Conservation (phyloP, 2,329 filamentous ascomycete genomes). For the Pseudocercospora musae region DNA sequence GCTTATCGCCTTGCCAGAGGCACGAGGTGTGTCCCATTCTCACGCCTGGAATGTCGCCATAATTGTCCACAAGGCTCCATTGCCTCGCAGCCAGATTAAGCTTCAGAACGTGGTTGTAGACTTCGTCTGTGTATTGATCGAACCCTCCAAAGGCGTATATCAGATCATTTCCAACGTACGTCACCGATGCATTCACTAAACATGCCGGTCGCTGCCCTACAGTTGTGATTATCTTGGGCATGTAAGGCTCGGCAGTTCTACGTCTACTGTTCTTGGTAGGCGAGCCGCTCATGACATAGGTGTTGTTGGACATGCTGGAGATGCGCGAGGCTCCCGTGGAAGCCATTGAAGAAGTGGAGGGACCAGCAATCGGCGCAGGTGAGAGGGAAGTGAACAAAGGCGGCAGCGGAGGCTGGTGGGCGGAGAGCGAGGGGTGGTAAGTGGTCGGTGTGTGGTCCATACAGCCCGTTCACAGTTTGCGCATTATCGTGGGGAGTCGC, state of each 20-base stretch:
- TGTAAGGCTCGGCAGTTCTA: constrained; percentile 68
- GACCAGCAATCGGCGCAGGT: background rate
- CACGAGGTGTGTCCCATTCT: constrained; percentile 98
- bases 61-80: constrained; percentile 97
- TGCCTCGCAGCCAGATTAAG: constrained; percentile 83
- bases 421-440: background rate
- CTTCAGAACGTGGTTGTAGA: constrained; percentile 94
- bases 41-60: constrained; percentile 94
- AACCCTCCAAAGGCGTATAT: constrained; percentile 99
- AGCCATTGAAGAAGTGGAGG: constrained; percentile 13
- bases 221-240: constrained; percentile 70
- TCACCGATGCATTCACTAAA: constrained; percentile 95
- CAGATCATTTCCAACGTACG: constrained; percentile 85
- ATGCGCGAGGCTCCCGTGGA: constrained; percentile 29
- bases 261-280: constrained; percentile 62
- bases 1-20: constrained; percentile 86
- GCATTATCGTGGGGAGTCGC: constrained; percentile 4
- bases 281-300: constrained; percentile 88
- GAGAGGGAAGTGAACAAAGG: background rate
- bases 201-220: constrained; percentile 73
- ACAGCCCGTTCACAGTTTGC: constrained; percentile 2
- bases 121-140: constrained; percentile 97
- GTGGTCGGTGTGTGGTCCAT: background rate
- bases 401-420: constrained; percentile 1
- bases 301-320: constrained; percentile 55